Percentiles rank a stretch among this genome's conserved stretches.
Evolutionary conservation across 208 protist genomes (phyloP).

Genomic region (Wallacemonas sp.): DNA sequence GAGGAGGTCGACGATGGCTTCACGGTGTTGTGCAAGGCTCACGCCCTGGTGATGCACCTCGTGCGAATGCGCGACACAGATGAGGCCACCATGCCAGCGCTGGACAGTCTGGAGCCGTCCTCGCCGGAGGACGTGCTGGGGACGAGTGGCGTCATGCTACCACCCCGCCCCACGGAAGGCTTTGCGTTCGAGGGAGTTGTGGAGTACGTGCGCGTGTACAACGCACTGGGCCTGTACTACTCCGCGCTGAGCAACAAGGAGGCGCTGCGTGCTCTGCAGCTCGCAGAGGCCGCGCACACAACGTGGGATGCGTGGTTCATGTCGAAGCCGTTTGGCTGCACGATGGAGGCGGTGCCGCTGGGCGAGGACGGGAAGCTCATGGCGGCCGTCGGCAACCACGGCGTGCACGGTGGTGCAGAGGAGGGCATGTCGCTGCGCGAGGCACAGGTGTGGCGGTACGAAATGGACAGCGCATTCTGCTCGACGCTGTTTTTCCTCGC

Average conservation of each 20-base stretch:
- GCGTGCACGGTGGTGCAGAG: no score
- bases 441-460: slow-evolving; percentile 37
- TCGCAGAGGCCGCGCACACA: slow-evolving; percentile 62
- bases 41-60: slow-evolving; percentile 34
- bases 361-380: slow-evolving; percentile 49
- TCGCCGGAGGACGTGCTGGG: slow-evolving; percentile 49
- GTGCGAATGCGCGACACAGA: slow-evolving; percentile 26
- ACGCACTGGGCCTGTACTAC: slow-evolving; percentile 74
- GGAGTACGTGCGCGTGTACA: slow-evolving; percentile 71
- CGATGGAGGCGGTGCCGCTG: slow-evolving; percentile 48
- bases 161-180: slow-evolving; percentile 20
- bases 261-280: slow-evolving; percentile 53
- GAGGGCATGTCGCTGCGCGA: not conserved
- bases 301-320: slow-evolving; percentile 65
- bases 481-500: slow-evolving; percentile 88
- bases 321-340: slow-evolving; percentile 23
- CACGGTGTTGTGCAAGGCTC: slow-evolving; percentile 50
- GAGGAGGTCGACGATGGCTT: slow-evolving; percentile 75
- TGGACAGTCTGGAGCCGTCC: slow-evolving; percentile 24
- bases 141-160: slow-evolving; percentile 6
- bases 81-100: slow-evolving; percentile 2
- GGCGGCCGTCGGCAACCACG: slow-evolving; percentile 22
- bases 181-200: slow-evolving; percentile 40
- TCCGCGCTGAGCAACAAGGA: slow-evolving; percentile 43
- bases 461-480: slow-evolving; percentile 81